Evolutionary conservation across 1,284 basidiomycete genomes (phyloP).

Genomic region (Boletus holoroseus): DNA sequence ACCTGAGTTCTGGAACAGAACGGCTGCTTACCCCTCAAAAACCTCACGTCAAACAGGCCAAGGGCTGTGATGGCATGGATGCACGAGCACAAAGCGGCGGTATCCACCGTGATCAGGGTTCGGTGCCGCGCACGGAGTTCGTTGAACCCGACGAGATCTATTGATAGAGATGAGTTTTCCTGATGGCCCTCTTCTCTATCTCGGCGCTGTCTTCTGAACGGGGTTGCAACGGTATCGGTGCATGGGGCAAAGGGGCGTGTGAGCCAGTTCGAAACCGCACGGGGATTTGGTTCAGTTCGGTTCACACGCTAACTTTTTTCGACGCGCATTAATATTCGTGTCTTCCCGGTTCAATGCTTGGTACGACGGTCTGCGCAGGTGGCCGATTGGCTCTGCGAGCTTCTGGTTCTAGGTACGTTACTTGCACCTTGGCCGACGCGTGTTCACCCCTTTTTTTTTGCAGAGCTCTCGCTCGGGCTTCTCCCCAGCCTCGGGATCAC

Average conservation of each 20-base stretch:
- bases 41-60: constrained; percentile 67
- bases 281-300: constrained; percentile 13
- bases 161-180: constrained; percentile 49
- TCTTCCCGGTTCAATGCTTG: constrained; percentile 17
- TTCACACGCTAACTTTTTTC: constrained; percentile 8
- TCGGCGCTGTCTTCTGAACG: not conserved
- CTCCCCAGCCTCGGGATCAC: constrained; percentile 10
- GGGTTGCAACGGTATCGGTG: constrained; percentile 17
- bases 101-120: constrained; percentile 75
- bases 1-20: not conserved
- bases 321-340: not conserved
- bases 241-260: constrained; percentile 14
- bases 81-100: constrained; percentile 66
- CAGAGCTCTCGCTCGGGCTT: constrained; percentile 11
- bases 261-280: constrained; percentile 19
- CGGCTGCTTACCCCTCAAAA: constrained; percentile 56
- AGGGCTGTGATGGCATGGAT: constrained; percentile 70
- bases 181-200: constrained; percentile 43
- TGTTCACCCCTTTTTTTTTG: constrained; percentile 14
- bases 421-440: not conserved
- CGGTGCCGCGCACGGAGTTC: constrained; percentile 74
- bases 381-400: constrained; percentile 27
- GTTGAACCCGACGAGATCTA: constrained; percentile 61
- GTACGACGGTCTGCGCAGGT: constrained; percentile 20
- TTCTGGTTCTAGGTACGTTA: constrained; percentile 22